Evolutionary conservation across 2,329 filamentous ascomycete species (phyloP).

Genomic region (Exserohilum turcica): DNA sequence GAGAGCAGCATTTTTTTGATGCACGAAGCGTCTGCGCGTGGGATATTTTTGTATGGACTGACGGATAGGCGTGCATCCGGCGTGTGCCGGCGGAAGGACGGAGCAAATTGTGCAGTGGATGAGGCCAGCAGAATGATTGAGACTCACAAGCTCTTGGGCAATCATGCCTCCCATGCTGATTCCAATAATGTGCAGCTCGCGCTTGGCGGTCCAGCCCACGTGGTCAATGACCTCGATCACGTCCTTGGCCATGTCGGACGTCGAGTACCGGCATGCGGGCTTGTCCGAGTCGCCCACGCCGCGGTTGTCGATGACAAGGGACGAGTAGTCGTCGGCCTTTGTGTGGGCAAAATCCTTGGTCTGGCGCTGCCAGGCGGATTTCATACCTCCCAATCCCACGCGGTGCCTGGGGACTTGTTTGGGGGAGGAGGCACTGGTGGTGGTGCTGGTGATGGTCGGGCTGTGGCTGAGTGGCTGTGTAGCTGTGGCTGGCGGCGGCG

Average conservation of each 20-base stretch:
- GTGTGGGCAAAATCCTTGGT: constrained; percentile 81
- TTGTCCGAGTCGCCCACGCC: constrained; percentile 82
- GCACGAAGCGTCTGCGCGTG: constrained; percentile 17
- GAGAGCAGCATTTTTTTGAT: constrained; percentile 20
- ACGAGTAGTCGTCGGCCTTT: constrained; percentile 69
- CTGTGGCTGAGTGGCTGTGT: constrained; percentile 16
- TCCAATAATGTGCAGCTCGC: constrained; percentile 71
- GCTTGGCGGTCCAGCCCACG: constrained; percentile 68
- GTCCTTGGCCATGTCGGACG: constrained; percentile 83
- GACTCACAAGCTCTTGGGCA: constrained; percentile 73
- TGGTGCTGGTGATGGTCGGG: constrained; percentile 14
- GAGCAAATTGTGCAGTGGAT: constrained; percentile 5
- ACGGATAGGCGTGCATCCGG: constrained; percentile 39
- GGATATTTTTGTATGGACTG: constrained; percentile 12
- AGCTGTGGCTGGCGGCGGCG: neutral
- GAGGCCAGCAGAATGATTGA: constrained; percentile 2
- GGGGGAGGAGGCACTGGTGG: no score
- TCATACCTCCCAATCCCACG: constrained; percentile 73
- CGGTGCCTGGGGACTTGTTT: no score
- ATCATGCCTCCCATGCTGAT: constrained; percentile 93
- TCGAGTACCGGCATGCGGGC: constrained; percentile 76
- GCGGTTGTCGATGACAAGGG: constrained; percentile 81
- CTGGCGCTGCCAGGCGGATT: constrained; percentile 79
- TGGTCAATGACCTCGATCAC: constrained; percentile 70
- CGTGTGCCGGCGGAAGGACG: constrained; percentile 6